phyloP scores from a whole-genome alignment of 2,329 filamentous ascomycete genomes.

The Penicillium sp. region DNA sequence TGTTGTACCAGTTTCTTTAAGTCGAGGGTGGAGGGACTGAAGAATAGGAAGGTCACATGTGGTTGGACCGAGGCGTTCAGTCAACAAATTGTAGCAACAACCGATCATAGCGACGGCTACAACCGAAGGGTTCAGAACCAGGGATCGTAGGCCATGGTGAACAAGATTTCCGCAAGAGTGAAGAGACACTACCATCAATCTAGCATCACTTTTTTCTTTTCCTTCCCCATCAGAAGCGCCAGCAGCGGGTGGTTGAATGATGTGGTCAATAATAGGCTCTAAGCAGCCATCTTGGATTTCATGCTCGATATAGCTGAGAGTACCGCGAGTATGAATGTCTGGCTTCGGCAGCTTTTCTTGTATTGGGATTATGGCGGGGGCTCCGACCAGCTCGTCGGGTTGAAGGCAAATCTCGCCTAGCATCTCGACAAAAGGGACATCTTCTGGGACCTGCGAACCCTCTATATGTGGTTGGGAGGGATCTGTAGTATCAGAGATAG shows the following conservation, averaged over 20 bases:
- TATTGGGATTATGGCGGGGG: no score
- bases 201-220: slow-evolving; percentile 25
- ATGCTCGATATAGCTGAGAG: slow-evolving; percentile 48
- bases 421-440: slow-evolving; percentile 35
- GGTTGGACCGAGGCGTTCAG: slow-evolving; percentile 83
- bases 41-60: slow-evolving; percentile 82
- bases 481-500: not conserved
- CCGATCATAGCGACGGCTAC: slow-evolving; percentile 93
- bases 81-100: slow-evolving; percentile 97
- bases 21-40: slow-evolving; percentile 72
- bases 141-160: slow-evolving; percentile 86
- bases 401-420: slow-evolving; percentile 40
- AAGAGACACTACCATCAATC: slow-evolving; percentile 86
- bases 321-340: slow-evolving; percentile 30
- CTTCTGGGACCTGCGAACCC: slow-evolving; percentile 21
- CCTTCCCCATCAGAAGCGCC: not conserved
- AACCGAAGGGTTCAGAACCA: slow-evolving; percentile 81
- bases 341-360: slow-evolving; percentile 16
- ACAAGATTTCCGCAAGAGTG: slow-evolving; percentile 98
- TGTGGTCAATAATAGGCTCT: slow-evolving; percentile 39
- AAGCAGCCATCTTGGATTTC: slow-evolving; percentile 46
- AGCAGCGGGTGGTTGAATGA: slow-evolving; percentile 26
- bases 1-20: slow-evolving; percentile 69
- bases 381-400: slow-evolving; percentile 36
- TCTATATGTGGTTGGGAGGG: no score